Conservation (phyloP, 305 asterid species). For the Striga hermonthica region DNA sequence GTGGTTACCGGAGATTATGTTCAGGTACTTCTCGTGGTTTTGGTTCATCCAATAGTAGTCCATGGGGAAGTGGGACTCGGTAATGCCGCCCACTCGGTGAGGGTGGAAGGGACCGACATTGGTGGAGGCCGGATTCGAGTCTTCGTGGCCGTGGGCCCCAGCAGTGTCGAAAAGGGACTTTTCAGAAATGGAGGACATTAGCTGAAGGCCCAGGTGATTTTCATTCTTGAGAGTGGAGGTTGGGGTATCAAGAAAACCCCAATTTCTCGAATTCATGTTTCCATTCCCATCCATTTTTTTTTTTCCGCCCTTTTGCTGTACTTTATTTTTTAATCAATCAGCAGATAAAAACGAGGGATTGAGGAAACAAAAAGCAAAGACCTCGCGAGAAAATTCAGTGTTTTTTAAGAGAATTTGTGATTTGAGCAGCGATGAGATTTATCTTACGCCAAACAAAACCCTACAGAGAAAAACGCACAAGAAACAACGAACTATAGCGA, state of each 20-base stretch:
- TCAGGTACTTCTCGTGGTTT: conserved; percentile 47
- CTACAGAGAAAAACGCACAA: conserved; percentile 40
- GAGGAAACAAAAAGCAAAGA: conserved; percentile 21
- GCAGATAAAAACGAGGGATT: conserved; percentile 14
- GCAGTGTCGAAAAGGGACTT: conserved; percentile 49
- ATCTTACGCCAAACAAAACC: conserved; percentile 33
- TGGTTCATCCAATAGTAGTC: conserved; percentile 53
- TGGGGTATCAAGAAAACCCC: conserved; percentile 50
- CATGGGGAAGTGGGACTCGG: conserved; percentile 43
- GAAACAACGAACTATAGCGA: conserved; percentile 18
- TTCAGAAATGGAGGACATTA: conserved; percentile 54
- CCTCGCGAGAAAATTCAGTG: conserved; percentile 22
- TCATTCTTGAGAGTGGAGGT: conserved; percentile 34
- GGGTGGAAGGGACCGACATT: conserved; percentile 63
- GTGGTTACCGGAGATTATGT: conserved; percentile 38
- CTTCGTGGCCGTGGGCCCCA: too few relatives aligned
- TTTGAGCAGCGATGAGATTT: conserved; percentile 26
- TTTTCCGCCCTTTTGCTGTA: too few relatives aligned
- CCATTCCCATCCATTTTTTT: conserved; percentile 67
- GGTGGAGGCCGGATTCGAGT: conserved; percentile 39
- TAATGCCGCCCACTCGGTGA: conserved; percentile 57
- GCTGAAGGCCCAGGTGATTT: conserved; percentile 49
- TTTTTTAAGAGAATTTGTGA: conserved; percentile 25
- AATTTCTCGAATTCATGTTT: conserved; percentile 46
- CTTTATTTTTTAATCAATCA: conserved; percentile 4